Evolutionary conservation across 2,329 filamentous ascomycete genomes (phyloP).

Genomic region (Pyrenophora teres): DNA sequence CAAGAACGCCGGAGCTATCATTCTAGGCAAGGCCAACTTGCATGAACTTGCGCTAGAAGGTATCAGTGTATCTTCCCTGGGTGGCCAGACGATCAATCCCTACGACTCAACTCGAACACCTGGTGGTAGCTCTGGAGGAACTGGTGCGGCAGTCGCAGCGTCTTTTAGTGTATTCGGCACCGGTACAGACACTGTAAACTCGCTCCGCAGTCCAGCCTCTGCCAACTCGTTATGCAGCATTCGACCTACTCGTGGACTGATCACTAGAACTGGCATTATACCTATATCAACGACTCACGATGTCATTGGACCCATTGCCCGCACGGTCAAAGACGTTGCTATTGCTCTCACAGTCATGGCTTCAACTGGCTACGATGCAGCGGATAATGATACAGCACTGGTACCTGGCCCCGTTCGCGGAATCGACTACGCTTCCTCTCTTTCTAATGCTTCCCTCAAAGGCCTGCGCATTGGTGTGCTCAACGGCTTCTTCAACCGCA

Average conservation of each 20-base stretch:
- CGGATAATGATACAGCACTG: slow-evolving; percentile 59
- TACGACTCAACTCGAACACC: slow-evolving; percentile 69
- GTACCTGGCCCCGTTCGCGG: slow-evolving; percentile 50
- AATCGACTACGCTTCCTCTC: slow-evolving; percentile 54
- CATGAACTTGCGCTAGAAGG: slow-evolving; percentile 70
- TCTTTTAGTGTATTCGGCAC: slow-evolving; percentile 63
- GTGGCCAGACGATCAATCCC: slow-evolving; percentile 68
- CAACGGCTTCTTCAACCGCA: slow-evolving; percentile 64
- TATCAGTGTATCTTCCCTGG: slow-evolving; percentile 64
- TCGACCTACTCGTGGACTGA: slow-evolving; percentile 60
- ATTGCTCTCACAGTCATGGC: slow-evolving; percentile 59
- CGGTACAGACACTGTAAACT: slow-evolving; percentile 67
- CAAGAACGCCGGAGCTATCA: slow-evolving; percentile 57
- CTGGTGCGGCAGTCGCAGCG: slow-evolving; percentile 63
- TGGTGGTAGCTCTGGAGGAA: slow-evolving; percentile 67
- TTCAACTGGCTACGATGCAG: slow-evolving; percentile 55
- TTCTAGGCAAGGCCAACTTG: slow-evolving; percentile 63
- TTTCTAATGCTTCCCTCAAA: slow-evolving; percentile 45
- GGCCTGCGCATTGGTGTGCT: slow-evolving; percentile 57
- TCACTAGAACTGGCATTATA: slow-evolving; percentile 58
- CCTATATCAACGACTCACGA: slow-evolving; percentile 64
- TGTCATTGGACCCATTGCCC: slow-evolving; percentile 59
- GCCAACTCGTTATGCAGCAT: slow-evolving; percentile 65
- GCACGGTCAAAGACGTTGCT: slow-evolving; percentile 57
- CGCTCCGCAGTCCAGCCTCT: slow-evolving; percentile 62